Evolutionary conservation across 371 early-diverging fungal genomes (phyloP).

Genomic region (Dinochytrium kinnereticum): DNA sequence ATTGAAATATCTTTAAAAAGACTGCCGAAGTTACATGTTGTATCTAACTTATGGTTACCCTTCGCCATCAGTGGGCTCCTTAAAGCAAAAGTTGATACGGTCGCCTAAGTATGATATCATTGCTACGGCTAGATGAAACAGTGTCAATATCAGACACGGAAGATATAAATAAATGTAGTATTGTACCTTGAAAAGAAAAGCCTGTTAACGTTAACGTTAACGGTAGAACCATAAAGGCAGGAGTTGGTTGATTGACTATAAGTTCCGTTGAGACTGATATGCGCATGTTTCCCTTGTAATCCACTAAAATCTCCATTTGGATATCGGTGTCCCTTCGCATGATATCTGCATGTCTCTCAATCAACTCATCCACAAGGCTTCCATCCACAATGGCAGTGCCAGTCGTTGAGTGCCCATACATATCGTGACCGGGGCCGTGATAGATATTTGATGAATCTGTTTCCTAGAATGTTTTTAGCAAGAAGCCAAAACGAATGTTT

Average conservation of each 20-base stretch:
- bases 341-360: slow-evolving; percentile 31
- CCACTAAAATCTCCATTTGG: slow-evolving; percentile 74
- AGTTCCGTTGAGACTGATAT: slow-evolving; percentile 85
- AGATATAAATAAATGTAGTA: slow-evolving; percentile 15
- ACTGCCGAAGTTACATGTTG: slow-evolving; percentile 40
- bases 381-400: too few species aligned
- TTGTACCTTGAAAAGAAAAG: slow-evolving; percentile 76
- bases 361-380: slow-evolving; percentile 33
- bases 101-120: slow-evolving; percentile 86
- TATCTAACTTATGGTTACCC: slow-evolving; percentile 12
- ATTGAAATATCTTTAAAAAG: slow-evolving; percentile 77
- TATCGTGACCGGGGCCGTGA: too few species aligned
- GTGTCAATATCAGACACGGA: slow-evolving; percentile 9
- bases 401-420: too few species aligned
- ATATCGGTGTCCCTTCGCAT: slow-evolving; percentile 63
- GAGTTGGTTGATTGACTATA: slow-evolving; percentile 90
- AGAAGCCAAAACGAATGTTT: background rate
- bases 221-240: slow-evolving; percentile 89
- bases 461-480: too few species aligned
- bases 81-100: slow-evolving; percentile 85
- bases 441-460: too few species aligned
- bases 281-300: slow-evolving; percentile 85
- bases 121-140: slow-evolving; percentile 63
- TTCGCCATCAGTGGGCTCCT: slow-evolving; percentile 74
- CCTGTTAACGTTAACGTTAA: slow-evolving; percentile 81